Base-by-base conservation (phyloP, 1,284 basidiomycete genomes). In the Ganoderma sp. region DNA sequence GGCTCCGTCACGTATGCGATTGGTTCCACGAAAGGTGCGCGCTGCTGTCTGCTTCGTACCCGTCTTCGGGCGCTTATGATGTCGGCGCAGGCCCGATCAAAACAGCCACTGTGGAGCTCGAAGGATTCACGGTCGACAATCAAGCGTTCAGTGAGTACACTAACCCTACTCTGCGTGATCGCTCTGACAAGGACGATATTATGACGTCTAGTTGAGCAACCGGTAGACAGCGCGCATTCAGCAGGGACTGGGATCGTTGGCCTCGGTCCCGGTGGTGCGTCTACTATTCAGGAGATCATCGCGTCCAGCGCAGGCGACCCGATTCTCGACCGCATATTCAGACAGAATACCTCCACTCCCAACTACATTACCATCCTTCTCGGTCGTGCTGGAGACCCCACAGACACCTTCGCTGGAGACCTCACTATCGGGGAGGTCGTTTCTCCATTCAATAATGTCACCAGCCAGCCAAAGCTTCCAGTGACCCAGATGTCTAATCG, bases 111-210 rank as follows among this genome's bases (percentile, higher is more conserved):
- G 74, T 91, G 12, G 78, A 81, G 2, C 88, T 91, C 70, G 84
- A 84, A 39, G 87, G 84, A 3, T 87, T 84, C 75, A 80, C 75
- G 0, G 80, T 91, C 54, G 73, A 81, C 1, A 77, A 86, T 50
- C 90, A 92, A 73, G 90, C 87, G n/a, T 92, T 85, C 75, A 82
- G 90, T 91, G 67, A 65, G 87, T 79, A 37, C 45, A n/a, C 7
- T 19, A 45, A 1, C 19, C 34, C 8, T 17, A 6, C 22, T 9
- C 7, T 52, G 48, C 48, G 12, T 22, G 22, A 25, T 22, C 9
- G 64, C 61, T 17, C 41, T 54, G 22, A 67, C 12, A 25, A n/a
- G 2, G n/a, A 19, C 39, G 17, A 28, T 22, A 14, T 50, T 14
- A 14, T 50, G 25, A 10, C 45, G 9, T 28, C n/a, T 54, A 79